Evolutionary conservation across 139 green algal genomes (phyloP).

Genomic region (Asterochloris erici): DNA sequence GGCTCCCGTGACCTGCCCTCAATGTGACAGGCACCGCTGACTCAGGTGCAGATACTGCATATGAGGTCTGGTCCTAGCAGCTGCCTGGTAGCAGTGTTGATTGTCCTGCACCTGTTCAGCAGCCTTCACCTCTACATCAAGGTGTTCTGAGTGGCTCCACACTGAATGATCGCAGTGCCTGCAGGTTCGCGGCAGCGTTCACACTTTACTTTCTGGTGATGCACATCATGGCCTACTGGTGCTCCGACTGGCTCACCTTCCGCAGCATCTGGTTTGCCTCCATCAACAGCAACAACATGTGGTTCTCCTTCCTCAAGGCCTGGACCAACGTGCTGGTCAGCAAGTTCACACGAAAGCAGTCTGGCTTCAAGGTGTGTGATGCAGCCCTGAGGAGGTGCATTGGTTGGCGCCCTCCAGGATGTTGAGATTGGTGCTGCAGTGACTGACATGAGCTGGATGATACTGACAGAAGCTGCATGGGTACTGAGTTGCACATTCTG

Average conservation of each 20-base stretch:
- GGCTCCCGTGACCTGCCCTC: no score
- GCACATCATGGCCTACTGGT: conserved; percentile 13
- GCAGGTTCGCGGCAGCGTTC: conserved; percentile 22
- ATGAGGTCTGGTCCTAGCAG: no score
- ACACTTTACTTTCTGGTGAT: conserved; percentile 19
- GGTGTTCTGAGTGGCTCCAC: no score
- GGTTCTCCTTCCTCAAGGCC: conserved; percentile 15
- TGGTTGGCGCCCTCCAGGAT: not conserved
- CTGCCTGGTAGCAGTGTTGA: no score
- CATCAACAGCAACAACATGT: conserved; percentile 21
- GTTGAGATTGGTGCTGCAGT: no score
- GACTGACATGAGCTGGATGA: no score
- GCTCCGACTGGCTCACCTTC: not conserved
- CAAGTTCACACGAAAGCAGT: conserved; percentile 13
- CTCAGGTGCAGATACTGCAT: no score
- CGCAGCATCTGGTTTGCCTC: conserved; percentile 4
- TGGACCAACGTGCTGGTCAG: not conserved
- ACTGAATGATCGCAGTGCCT: not conserved
- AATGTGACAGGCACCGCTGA: no score
- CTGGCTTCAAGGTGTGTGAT: not conserved
- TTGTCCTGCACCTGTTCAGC: no score
- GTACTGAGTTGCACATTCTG: no score
- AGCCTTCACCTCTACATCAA: no score
- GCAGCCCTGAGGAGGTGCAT: not conserved
- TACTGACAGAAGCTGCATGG: no score